phyloP scores from a whole-genome alignment of 371 early-diverging fungal species.

The Apophysomyces variabilis region DNA sequence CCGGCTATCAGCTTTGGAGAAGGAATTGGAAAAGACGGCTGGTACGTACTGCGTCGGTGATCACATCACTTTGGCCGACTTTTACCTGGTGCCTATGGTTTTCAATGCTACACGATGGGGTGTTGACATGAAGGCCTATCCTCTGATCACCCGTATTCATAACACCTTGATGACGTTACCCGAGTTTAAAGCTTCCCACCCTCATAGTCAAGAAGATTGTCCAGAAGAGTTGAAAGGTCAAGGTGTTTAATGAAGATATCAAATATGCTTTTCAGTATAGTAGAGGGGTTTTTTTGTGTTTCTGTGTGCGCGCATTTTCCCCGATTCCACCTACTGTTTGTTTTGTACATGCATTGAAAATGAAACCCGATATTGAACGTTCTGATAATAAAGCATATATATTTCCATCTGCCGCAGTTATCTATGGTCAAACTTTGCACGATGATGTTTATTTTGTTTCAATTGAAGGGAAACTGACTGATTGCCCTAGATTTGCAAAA shows the following conservation, averaged over 20 bases:
- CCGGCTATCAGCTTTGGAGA: constrained; percentile 62
- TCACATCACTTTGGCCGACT: constrained; percentile 84
- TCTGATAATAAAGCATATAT: no score
- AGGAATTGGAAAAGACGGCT: constrained; percentile 56
- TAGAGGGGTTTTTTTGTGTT: no score
- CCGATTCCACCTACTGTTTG: no score
- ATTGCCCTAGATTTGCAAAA: no score
- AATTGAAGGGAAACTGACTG: no score
- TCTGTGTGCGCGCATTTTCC: no score
- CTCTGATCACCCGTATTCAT: constrained; percentile 67
- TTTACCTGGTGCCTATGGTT: constrained; percentile 80
- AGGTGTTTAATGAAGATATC: neutral
- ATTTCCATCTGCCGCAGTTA: no score
- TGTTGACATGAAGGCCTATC: constrained; percentile 78
- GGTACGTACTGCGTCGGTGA: constrained; percentile 86
- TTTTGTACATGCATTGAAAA: no score
- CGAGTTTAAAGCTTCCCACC: constrained; percentile 74
- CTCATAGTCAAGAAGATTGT: constrained; percentile 77
- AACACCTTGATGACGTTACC: constrained; percentile 56
- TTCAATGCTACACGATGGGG: constrained; percentile 76
- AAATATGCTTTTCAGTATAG: no score
- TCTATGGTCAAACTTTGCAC: no score
- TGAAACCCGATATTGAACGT: no score
- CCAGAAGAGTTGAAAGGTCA: constrained; percentile 55
- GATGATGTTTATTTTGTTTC: no score